A percentile compares a stretch with the other conserved stretches of the same genome.
Evolutionary conservation across 768 basidiomycete species (phyloP).

Genomic region (Boletus insuetus): DNA sequence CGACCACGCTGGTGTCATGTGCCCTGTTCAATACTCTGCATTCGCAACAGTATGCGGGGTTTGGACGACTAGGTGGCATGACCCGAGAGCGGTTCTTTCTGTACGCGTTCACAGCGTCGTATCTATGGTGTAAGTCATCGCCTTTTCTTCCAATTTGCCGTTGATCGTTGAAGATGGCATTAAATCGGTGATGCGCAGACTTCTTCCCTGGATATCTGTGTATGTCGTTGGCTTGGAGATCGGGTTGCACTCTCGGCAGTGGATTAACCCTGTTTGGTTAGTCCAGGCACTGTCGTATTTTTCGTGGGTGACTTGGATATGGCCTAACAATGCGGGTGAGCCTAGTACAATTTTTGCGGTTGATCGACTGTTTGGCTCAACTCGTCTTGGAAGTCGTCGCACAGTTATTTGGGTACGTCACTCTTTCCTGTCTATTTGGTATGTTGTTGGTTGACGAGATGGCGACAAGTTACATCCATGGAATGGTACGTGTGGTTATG

Average conservation of each 20-base stretch:
- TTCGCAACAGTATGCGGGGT: slow-evolving; percentile 62
- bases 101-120: slow-evolving; percentile 55
- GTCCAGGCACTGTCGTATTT: slow-evolving; percentile 54
- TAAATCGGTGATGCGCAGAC: slow-evolving; percentile 22
- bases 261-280: slow-evolving; percentile 4
- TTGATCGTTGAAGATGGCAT: not conserved
- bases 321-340: slow-evolving; percentile 46
- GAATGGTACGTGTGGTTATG: slow-evolving; percentile 36
- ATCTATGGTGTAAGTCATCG: slow-evolving; percentile 52
- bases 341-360: not conserved
- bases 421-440: not conserved
- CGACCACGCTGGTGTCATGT: slow-evolving; percentile 69
- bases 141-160: not conserved
- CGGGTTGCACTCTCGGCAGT: not conserved
- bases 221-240: slow-evolving; percentile 19
- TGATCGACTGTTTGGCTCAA: slow-evolving; percentile 11
- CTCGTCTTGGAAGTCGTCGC: slow-evolving; percentile 35
- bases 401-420: slow-evolving; percentile 45
- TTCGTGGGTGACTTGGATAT: slow-evolving; percentile 58
- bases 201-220: slow-evolving; percentile 47
- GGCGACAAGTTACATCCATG: slow-evolving; percentile 35
- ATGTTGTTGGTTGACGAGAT: not conserved
- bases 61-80: slow-evolving; percentile 59
- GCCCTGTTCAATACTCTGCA: slow-evolving; percentile 79
- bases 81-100: slow-evolving; percentile 78